Evolutionary conservation across 2,329 filamentous ascomycete genomes (phyloP).

Genomic region (Didymella pomorum): DNA sequence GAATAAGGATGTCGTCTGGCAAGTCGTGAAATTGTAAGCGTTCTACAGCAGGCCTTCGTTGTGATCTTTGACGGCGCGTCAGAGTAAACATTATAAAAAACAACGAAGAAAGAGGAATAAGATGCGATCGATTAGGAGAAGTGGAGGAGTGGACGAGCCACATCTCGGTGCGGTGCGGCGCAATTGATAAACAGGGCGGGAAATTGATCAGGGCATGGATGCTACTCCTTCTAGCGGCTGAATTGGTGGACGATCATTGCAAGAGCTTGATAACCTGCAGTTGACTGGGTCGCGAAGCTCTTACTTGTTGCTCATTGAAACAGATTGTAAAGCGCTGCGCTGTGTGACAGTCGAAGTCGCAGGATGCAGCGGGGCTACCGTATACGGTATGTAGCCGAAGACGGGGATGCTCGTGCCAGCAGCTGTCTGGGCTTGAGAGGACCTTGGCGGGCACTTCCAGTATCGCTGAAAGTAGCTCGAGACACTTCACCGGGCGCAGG

Average conservation of each 20-base stretch:
- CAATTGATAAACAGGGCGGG: constrained; percentile 3
- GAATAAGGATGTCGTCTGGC: constrained; percentile 44
- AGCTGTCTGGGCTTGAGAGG: not conserved
- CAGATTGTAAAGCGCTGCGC: not conserved
- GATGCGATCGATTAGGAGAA: not conserved
- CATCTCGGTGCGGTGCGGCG: not conserved
- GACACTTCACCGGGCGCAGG: not conserved
- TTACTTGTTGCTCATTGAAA: not conserved
- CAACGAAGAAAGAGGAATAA: not conserved
- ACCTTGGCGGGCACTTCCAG: not conserved
- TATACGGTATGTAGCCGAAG: not conserved
- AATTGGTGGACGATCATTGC: constrained; percentile 12
- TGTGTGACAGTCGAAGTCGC: not conserved
- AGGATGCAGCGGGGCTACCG: not conserved
- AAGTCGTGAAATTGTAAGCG: constrained; percentile 26
- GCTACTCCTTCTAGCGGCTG: constrained; percentile 9
- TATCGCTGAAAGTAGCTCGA: not conserved
- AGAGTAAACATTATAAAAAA: constrained; percentile 11
- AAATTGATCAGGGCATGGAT: constrained; percentile 20
- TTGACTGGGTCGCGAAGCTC: not conserved
- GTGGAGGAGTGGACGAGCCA: constrained; percentile 1
- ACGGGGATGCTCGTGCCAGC: not conserved
- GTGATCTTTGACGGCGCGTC: constrained; percentile 1
- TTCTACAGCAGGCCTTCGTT: not conserved
- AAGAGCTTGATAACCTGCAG: not conserved